Evolutionary conservation across 805 yeast genomes (phyloP), one percentile per base, ranked within the genome.

Genomic region (Cyberlindnera samutprakarnensis): DNA sequence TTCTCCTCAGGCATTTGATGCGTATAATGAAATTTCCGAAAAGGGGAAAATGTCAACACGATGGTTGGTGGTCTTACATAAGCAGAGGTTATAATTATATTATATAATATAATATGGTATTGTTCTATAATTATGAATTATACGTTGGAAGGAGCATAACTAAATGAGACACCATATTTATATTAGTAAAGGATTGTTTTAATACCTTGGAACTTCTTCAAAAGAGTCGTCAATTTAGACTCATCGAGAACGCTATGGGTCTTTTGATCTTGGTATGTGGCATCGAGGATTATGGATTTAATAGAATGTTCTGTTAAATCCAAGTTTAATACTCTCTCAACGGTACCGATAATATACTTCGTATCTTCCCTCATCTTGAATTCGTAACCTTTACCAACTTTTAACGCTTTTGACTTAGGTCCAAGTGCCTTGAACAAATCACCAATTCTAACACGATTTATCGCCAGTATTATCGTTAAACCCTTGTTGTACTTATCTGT

Each of bases 401-500:
- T 51, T 19, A 47, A 33, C 1, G 52, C 46, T 12, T 42, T 44
- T 2, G 53, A 28, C 24, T 51, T 49, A 19, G 51, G 48, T 1
- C 54, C 54, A 55, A 72, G 49, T 1, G 82, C 75, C 42, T 95
- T 70, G 49, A 72, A 79, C 3, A 86, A 68, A 47, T 88, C 96
- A 48, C 96, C 90, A 2, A 86, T 92, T 43, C 96, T 68, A 16
- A 86, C 62, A 9, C 95, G 92, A 0, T 95, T 84, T 64, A 81
- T 70, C 1, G 88, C 78, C 56, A 41, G 75, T 52, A 57, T 68
- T 61, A 62, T 45, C 1, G 66, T 57, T n/a, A 57, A 46, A 18
- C 68, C 58, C 42, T 53, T 64, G 47, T 79, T 71, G 38, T 65
- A 71, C 23, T 59, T 54, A 23, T 62, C 61, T 20, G 85, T 57